Percentiles rank a stretch among this genome's conserved stretches.
These are phyloP conservation scores for Coemansia sp. DNA, from an alignment of 192 early-diverging fungal species.

Conservation along the genomic window DNA sequence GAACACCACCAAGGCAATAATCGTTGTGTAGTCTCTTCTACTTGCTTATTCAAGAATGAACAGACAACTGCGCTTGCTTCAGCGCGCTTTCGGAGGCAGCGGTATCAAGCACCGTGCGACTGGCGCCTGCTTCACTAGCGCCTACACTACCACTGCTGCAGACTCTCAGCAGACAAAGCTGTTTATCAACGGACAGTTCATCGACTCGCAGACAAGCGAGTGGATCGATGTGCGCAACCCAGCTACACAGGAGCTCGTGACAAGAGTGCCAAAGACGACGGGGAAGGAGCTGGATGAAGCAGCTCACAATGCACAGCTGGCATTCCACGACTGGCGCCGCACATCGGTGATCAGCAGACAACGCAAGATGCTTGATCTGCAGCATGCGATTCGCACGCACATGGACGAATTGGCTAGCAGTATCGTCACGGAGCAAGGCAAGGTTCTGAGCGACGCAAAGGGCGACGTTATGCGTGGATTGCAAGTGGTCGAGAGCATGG, in stretches of 20 bases:
- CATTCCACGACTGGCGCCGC: slow-evolving; percentile 87
- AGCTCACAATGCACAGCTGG: slow-evolving; percentile 65
- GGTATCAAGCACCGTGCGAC: neutral
- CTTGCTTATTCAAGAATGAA: neutral
- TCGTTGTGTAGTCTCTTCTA: no score
- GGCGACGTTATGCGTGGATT: slow-evolving; percentile 91
- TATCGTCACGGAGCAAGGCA: slow-evolving; percentile 90
- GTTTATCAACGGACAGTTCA: slow-evolving; percentile 91
- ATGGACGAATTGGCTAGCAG: slow-evolving; percentile 78
- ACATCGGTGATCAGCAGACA: slow-evolving; percentile 81
- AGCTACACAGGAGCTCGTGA: slow-evolving; percentile 88
- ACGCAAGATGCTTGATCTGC: slow-evolving; percentile 89
- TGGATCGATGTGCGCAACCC: slow-evolving; percentile 93
- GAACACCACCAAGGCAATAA: neutral
- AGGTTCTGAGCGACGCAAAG: slow-evolving; percentile 88
- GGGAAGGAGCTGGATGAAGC: slow-evolving; percentile 79
- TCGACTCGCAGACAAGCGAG: slow-evolving; percentile 79
- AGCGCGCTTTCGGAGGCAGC: neutral
- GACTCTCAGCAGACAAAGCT: slow-evolving; percentile 54
- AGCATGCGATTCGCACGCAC: slow-evolving; percentile 77
- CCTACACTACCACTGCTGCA: slow-evolving; percentile 7
- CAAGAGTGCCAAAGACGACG: slow-evolving; percentile 87
- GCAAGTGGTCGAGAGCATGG: slow-evolving; percentile 88
- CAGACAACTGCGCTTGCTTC: slow-evolving; percentile 2
- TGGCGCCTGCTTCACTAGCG: neutral